Evolutionary conservation across 2,329 filamentous ascomycete genomes (phyloP), one percentile per base, ranked within the genome.

Genomic region (Phaeoacremonium minimum): DNA sequence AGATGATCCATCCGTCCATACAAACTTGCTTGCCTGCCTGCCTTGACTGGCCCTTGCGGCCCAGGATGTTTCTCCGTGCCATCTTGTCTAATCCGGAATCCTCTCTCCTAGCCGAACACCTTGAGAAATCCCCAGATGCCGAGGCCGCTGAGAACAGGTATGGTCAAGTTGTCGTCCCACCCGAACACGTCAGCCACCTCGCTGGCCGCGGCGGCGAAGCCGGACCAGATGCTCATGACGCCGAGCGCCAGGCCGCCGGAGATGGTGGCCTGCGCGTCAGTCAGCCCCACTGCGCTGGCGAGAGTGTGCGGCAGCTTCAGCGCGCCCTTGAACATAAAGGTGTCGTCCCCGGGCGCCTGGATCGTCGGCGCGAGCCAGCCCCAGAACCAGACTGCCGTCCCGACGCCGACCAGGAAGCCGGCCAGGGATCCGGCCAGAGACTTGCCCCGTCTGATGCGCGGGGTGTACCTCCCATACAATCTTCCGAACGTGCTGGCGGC

Each of bases 91-190:
- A n/a, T n/a, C n/a, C n/a, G n/a, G n/a, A n/a, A n/a, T n/a, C n/a
- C n/a, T n/a, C n/a, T n/a, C n/a, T n/a, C n/a, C 58, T 68, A 80
- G 36, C 83, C 83, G 71, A 96, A 96, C 33, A 89, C 60, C 66
- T 86, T 94, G 51, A 97, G 72, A 59, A 98, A 96, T 0, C 84
- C 85, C 83, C 87, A 95, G 43, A 98, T 80, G 6, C 90, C 90
- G 31, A 88, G 64, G 16, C 90, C 89, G 56, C 88, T 95, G 33
- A 98, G 71, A 17, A 95, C 80, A 3, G 93, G 93, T 60, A 98
- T 98, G 33, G 91, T 97, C 50, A 98, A 69, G 62, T 98, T 98
- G 64, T 98, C 93, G 55, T 98, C 93, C 85, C 88, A 90, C 32
- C 89, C 87, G 57, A 89, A 96, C 1, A 97, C 55, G 63, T 98